Evolutionary conservation across 306 rosid species (phyloP), one percentile per base, ranked within the genome.

Genomic region (Calophaca sinica): DNA sequence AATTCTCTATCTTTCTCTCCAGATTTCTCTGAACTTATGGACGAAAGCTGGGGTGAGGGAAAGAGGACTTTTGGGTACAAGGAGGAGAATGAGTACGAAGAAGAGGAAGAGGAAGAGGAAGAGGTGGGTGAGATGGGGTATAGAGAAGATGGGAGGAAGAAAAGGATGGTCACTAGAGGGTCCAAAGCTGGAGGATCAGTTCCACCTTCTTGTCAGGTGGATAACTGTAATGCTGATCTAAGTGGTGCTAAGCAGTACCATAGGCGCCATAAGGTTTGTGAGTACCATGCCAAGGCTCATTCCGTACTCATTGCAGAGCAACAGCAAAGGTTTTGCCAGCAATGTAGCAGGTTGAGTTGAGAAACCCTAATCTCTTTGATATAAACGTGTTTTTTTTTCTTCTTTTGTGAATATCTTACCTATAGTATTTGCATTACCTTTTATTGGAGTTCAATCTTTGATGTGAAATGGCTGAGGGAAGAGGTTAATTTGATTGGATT

Each of bases 341-440:
- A 96, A 90, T 96, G 99, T 74, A 96, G 99, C 93, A 96, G 97
- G 99, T 94, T 48, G 3, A 60, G 99, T 94, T 48, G 2, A 60
- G 8, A 82, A 81, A 89, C 96, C 91, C 92, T 89, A 85, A 76
- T 74, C 33, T 73, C 14, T 59, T 32, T 7, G 49, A 9, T 48
- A 8, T 39, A 28, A 41, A 36, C 10, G 15, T 5, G 6, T 9
- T 15, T 62, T 8, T 4, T 26, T 0, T 1, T 12, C 9, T 76
- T 33, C 4, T 9, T 57, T 4, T 10, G n/a, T 69, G 9, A 28
- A 48, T 75, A 2, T 12, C 0, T 46, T 36, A 2, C 3, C 38
- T 52, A 26, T 33, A 2, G 5, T n/a, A 3, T 55, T 61, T 69
- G 4, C 36, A 45, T 12, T 20, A 26, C 26, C 26, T 20, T 20